These are phyloP conservation scores for Hydnum rufescens DNA, from an alignment of 768 basidiomycete species.

Conservation along the genomic window DNA sequence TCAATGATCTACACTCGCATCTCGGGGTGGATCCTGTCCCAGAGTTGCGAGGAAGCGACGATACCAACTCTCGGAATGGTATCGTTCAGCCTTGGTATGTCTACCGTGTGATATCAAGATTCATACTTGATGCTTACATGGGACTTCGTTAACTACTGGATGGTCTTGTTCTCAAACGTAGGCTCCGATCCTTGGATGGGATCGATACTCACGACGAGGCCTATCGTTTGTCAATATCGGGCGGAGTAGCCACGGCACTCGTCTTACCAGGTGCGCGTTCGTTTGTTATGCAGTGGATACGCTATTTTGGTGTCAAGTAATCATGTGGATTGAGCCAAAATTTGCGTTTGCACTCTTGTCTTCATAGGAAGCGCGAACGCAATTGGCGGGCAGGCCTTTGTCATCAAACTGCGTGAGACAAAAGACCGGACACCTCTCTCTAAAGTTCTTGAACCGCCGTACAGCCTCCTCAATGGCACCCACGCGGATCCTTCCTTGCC, in stretches of 20 bases:
- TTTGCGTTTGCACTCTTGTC: too few relatives aligned
- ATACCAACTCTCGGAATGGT: slow-evolving; percentile 46
- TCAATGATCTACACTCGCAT: slow-evolving; percentile 57
- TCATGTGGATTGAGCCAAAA: too few relatives aligned
- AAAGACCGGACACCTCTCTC: slow-evolving; percentile 44
- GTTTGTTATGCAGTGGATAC: background rate
- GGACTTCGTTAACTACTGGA: background rate
- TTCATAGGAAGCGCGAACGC: slow-evolving; percentile 30
- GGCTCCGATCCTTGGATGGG: slow-evolving; percentile 62
- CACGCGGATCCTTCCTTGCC: slow-evolving; percentile 26
- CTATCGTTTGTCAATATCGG: slow-evolving; percentile 54
- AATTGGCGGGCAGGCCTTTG: slow-evolving; percentile 64
- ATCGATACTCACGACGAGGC: slow-evolving; percentile 72
- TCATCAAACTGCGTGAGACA: slow-evolving; percentile 57
- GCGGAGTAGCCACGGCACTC: slow-evolving; percentile 73
- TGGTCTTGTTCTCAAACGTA: too few relatives aligned
- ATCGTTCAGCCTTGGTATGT: slow-evolving; percentile 41
- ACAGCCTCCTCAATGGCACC: slow-evolving; percentile 24
- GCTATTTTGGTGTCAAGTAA: background rate
- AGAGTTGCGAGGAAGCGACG: slow-evolving; percentile 26
- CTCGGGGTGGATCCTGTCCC: slow-evolving; percentile 55
- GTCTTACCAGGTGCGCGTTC: slow-evolving; percentile 47
- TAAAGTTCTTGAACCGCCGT: slow-evolving; percentile 57
- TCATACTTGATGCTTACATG: slow-evolving; percentile 9
- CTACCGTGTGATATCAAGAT: background rate